A percentile compares a stretch with the other conserved stretches of the same genome.
Conservation (phyloP, 352 stramenopile species). For the Blastocystis sp. region DNA sequence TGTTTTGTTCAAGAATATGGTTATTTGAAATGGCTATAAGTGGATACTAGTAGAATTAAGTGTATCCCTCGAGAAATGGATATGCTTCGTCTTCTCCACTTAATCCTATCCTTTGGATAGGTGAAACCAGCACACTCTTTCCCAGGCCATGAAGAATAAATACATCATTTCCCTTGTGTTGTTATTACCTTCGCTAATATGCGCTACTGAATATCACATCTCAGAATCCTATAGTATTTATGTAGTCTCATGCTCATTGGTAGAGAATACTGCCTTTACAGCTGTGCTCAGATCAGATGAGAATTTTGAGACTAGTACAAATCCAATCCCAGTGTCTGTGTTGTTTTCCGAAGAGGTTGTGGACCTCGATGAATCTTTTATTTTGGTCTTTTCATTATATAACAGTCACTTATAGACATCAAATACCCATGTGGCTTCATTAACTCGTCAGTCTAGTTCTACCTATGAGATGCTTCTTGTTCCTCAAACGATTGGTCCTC, state of each 20-base stretch:
- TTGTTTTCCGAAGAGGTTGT: conserved; percentile 5
- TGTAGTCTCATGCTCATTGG: not conserved
- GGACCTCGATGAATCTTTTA: not conserved
- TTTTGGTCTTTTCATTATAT: not conserved
- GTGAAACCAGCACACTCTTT: not conserved
- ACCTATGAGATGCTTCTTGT: not conserved
- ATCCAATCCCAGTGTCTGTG: not conserved
- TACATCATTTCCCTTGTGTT: not conserved
- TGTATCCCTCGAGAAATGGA: not conserved
- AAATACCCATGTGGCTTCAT: not conserved
- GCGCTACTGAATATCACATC: not conserved
- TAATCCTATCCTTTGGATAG: not conserved
- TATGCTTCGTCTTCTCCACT: conserved; percentile 9
- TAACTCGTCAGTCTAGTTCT: not conserved
- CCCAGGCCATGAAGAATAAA: not conserved
- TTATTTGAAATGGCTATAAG: not conserved
- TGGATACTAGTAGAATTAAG: not conserved
- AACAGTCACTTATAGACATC: conserved; percentile 19
- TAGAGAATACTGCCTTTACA: conserved; percentile 10
- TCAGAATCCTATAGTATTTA: not conserved
- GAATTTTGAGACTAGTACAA: not conserved
- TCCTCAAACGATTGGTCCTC: not conserved
- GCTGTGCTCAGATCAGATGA: not conserved
- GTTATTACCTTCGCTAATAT: not conserved
- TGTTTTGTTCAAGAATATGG: not conserved